Evolutionary conservation across 2,329 filamentous ascomycete genomes (phyloP).

Genomic region (Didymella glomerata): DNA sequence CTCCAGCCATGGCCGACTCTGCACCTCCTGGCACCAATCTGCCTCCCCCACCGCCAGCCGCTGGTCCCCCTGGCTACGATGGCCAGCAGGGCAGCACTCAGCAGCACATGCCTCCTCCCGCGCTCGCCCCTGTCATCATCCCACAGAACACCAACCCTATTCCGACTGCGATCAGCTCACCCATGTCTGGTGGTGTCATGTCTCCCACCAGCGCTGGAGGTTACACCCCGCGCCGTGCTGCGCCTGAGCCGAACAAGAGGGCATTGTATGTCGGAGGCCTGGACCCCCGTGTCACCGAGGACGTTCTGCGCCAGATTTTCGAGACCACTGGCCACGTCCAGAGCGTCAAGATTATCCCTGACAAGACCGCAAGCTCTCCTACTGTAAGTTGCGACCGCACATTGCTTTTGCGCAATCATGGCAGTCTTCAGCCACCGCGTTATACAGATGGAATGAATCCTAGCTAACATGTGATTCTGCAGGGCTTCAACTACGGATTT

Average conservation of each 20-base stretch:
- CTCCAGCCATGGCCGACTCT: conserved; percentile 76
- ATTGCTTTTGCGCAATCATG: not conserved
- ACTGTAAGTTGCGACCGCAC: conserved; percentile 29
- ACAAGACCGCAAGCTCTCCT: conserved; percentile 87
- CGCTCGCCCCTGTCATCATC: conserved; percentile 83
- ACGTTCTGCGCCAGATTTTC: conserved; percentile 96
- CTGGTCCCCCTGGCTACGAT: conserved; percentile 80
- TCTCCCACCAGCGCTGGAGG: conserved; percentile 80
- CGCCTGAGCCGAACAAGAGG: conserved; percentile 97
- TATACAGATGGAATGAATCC: not conserved
- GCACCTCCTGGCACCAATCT: conserved; percentile 70
- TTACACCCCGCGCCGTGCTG: conserved; percentile 81
- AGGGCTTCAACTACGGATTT: conserved; percentile 99
- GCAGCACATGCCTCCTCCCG: conserved; percentile 87
- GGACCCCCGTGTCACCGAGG: conserved; percentile 93
- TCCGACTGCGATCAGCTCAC: conserved; percentile 89
- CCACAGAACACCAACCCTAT: conserved; percentile 97
- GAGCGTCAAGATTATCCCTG: conserved; percentile 99
- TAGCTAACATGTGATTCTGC: conserved; percentile 52
- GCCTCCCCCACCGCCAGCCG: conserved; percentile 73
- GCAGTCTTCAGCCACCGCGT: conserved; percentile 1
- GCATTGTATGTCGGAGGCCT: conserved; percentile 95
- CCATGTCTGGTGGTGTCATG: conserved; percentile 80
- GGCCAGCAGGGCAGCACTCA: conserved; percentile 61
- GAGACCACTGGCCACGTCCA: conserved; percentile 98